A percentile compares a stretch with the other conserved stretches of the same genome.
phyloP scores from a whole-genome alignment of 202 grass and related monocot species.

The Schoenoplectus triqueter region DNA sequence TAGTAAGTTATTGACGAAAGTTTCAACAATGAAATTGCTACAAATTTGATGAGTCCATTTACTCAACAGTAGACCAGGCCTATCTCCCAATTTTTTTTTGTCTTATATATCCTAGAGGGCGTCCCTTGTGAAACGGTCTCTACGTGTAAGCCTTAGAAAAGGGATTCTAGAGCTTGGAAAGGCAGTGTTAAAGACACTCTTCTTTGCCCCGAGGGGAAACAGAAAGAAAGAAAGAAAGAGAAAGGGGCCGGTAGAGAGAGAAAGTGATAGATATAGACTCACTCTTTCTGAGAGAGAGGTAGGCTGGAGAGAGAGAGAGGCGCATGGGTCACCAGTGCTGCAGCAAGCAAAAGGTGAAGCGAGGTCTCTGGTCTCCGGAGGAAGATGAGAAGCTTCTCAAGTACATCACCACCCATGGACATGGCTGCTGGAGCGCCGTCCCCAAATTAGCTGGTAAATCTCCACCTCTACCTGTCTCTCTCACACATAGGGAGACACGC shows the following conservation, averaged over 20 bases:
- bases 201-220: conserved; percentile 28
- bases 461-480: neutral
- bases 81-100: neutral
- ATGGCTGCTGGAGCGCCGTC: conserved; percentile 97
- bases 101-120: conserved; percentile 23
- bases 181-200: conserved; percentile 39
- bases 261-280: neutral
- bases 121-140: conserved; percentile 30
- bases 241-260: conserved; percentile 9
- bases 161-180: conserved; percentile 20
- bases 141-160: conserved; percentile 15
- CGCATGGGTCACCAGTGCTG: conserved; percentile 95
- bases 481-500: neutral
- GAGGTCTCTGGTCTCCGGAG: conserved; percentile 97
- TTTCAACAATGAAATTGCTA: neutral
- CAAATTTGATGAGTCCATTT: neutral
- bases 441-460: conserved; percentile 80
- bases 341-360: conserved; percentile 99
- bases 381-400: conserved; percentile 89
- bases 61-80: conserved; percentile 15
- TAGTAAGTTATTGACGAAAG: neutral
- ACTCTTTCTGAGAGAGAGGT: neutral
- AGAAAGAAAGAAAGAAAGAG: conserved; percentile 26
- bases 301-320: neutral
- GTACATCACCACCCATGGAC: conserved; percentile 82